phyloP scores from a whole-genome alignment of 768 basidiomycete species.

The Suillus bovinus region DNA sequence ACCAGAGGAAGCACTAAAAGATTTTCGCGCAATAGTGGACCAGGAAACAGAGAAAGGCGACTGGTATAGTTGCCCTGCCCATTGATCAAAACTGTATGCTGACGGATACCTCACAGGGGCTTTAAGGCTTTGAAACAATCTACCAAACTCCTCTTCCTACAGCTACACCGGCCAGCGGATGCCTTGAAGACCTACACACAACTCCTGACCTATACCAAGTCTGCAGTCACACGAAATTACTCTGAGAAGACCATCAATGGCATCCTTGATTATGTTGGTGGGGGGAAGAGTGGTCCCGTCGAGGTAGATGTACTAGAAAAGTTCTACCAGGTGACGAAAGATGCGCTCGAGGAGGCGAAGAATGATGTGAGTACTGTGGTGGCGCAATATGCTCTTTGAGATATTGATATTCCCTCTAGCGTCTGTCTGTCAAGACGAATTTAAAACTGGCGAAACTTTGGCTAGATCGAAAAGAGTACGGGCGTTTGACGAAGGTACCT shows the following conservation, averaged over 20 bases:
- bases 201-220: slow-evolving; percentile 92
- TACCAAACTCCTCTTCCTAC: slow-evolving; percentile 89
- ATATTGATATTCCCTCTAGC: slow-evolving; percentile 42
- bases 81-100: background rate
- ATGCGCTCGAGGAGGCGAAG: slow-evolving; percentile 88
- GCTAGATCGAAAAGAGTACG: slow-evolving; percentile 93
- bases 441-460: slow-evolving; percentile 96
- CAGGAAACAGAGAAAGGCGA: slow-evolving; percentile 93
- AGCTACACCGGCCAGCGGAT: slow-evolving; percentile 74
- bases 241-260: slow-evolving; percentile 99
- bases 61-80: slow-evolving; percentile 55
- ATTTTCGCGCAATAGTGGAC: slow-evolving; percentile 86
- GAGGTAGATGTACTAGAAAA: slow-evolving; percentile 88
- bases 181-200: slow-evolving; percentile 85
- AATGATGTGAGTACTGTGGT: slow-evolving; percentile 70
- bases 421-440: slow-evolving; percentile 93
- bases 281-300: slow-evolving; percentile 74
- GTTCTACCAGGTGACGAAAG: slow-evolving; percentile 93
- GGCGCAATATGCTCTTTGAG: background rate
- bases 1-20: slow-evolving; percentile 87
- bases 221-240: slow-evolving; percentile 91
- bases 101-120: slow-evolving; percentile 58
- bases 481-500: slow-evolving; percentile 74
- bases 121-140: slow-evolving; percentile 99
- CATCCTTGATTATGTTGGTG: slow-evolving; percentile 96